phyloP scores from a whole-genome alignment of 768 basidiomycete genomes.

The Boletus coccyginus region DNA sequence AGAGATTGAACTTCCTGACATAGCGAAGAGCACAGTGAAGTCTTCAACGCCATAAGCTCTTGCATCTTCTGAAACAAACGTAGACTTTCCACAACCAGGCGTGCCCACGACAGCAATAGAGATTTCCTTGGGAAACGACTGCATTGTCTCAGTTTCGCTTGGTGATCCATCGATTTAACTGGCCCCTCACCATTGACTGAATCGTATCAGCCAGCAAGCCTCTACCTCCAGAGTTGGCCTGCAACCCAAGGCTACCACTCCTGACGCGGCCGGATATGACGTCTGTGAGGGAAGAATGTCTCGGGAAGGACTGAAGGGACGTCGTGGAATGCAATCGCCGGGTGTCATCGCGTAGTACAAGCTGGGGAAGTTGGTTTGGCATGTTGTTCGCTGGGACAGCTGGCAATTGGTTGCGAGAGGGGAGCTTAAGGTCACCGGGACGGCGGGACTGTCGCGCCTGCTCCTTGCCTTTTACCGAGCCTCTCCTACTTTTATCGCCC shows the following conservation, averaged over 20 bases:
- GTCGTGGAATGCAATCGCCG: slow-evolving; percentile 38
- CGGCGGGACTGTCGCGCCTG: slow-evolving; percentile 41
- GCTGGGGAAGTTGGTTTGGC: slow-evolving; percentile 37
- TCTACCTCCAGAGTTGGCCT: slow-evolving; percentile 26
- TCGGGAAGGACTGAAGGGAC: slow-evolving; percentile 38
- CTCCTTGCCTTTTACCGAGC: slow-evolving; percentile 50
- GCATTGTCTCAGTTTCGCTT: slow-evolving; percentile 6
- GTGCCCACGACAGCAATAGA: slow-evolving; percentile 80
- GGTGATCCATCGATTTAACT: background rate
- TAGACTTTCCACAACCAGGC: slow-evolving; percentile 80
- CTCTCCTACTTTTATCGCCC: slow-evolving; percentile 43
- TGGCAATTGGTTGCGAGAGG: slow-evolving; percentile 48
- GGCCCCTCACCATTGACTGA: slow-evolving; percentile 24
- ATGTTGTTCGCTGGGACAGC: slow-evolving; percentile 28
- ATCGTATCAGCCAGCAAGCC: slow-evolving; percentile 16
- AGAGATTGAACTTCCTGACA: slow-evolving; percentile 32
- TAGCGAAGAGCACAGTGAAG: slow-evolving; percentile 32
- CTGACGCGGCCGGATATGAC: slow-evolving; percentile 46
- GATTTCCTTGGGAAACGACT: slow-evolving; percentile 36
- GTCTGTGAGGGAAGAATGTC: slow-evolving; percentile 29
- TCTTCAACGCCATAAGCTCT: slow-evolving; percentile 56
- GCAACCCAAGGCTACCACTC: slow-evolving; percentile 60
- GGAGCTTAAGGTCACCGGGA: slow-evolving; percentile 62
- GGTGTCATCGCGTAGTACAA: slow-evolving; percentile 37
- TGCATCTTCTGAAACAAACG: slow-evolving; percentile 74